phyloP scores from a whole-genome alignment of 108 stramenopile species.

The Nitzschia sp. region DNA sequence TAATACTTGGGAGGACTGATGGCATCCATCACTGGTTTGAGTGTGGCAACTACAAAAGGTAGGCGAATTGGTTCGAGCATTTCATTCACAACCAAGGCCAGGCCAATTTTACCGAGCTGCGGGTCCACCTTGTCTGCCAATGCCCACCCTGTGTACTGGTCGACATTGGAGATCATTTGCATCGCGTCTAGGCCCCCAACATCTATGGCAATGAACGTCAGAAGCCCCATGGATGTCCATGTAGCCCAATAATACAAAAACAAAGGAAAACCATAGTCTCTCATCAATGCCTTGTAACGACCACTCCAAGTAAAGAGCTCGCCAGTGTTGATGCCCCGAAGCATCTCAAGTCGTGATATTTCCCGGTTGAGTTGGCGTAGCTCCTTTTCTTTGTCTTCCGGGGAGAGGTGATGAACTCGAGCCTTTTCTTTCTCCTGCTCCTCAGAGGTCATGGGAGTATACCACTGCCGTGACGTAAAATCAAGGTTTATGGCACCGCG shows the following conservation, averaged over 20 bases:
- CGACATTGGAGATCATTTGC: slow-evolving; percentile 51
- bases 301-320: slow-evolving; percentile 83
- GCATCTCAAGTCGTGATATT: slow-evolving; percentile 66
- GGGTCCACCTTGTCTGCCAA: slow-evolving; percentile 68
- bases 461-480: too few species aligned
- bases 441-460: slow-evolving; percentile 76
- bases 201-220: slow-evolving; percentile 72
- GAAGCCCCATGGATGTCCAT: slow-evolving; percentile 68
- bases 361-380: slow-evolving; percentile 75
- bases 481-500: too few species aligned
- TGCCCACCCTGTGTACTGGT: slow-evolving; percentile 62
- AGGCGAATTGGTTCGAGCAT: slow-evolving; percentile 79
- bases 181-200: slow-evolving; percentile 77
- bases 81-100: slow-evolving; percentile 80
- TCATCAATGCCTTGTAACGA: slow-evolving; percentile 72
- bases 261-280: slow-evolving; percentile 80
- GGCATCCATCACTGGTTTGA: slow-evolving; percentile 79
- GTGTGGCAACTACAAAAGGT: slow-evolving; percentile 83
- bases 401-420: slow-evolving; percentile 62
- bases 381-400: slow-evolving; percentile 75
- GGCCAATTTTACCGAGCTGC: slow-evolving; percentile 71
- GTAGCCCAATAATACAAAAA: slow-evolving; percentile 80
- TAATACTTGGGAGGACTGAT: slow-evolving; percentile 58
- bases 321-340: slow-evolving; percentile 85
- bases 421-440: slow-evolving; percentile 80